Conservation (phyloP, 2,329 filamentous ascomycete genomes). For the Verticillium klebahnii region DNA sequence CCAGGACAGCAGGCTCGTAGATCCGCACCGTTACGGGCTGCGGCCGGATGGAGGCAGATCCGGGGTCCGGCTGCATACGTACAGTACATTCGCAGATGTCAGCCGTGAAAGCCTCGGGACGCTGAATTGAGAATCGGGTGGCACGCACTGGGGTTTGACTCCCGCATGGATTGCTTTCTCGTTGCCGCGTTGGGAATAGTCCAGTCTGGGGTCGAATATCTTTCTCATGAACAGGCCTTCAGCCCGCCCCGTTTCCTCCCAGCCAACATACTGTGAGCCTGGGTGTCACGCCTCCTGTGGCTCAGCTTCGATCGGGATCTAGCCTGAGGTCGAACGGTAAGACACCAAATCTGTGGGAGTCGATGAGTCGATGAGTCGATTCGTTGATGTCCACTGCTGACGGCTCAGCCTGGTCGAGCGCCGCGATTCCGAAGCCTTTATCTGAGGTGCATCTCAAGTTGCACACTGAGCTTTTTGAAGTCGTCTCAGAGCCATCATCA, state of each 20-base stretch:
- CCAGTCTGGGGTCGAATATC: background rate
- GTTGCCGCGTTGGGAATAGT: background rate
- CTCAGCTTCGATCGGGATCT: no score
- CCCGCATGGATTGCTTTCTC: background rate
- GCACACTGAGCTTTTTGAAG: no score
- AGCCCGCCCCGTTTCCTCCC: background rate
- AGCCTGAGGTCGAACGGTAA: no score
- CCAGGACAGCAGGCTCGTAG: background rate
- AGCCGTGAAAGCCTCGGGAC: background rate
- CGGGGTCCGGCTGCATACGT: background rate
- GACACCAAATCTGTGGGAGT: no score
- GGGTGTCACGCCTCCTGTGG: no score
- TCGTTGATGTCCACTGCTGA: no score
- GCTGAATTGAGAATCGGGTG: background rate
- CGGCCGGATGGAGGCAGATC: background rate
- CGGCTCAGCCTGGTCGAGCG: no score
- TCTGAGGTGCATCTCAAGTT: no score
- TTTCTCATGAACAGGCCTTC: background rate
- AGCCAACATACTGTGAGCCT: background rate
- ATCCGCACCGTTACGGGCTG: background rate
- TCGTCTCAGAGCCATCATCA: no score
- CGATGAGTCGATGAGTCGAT: no score
- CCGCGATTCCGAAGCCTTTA: no score
- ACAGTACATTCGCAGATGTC: background rate
- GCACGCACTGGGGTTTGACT: background rate